These are phyloP conservation scores for Agrostemma githago DNA, from an alignment of 148 eudicot species.

Conservation along the genomic window DNA sequence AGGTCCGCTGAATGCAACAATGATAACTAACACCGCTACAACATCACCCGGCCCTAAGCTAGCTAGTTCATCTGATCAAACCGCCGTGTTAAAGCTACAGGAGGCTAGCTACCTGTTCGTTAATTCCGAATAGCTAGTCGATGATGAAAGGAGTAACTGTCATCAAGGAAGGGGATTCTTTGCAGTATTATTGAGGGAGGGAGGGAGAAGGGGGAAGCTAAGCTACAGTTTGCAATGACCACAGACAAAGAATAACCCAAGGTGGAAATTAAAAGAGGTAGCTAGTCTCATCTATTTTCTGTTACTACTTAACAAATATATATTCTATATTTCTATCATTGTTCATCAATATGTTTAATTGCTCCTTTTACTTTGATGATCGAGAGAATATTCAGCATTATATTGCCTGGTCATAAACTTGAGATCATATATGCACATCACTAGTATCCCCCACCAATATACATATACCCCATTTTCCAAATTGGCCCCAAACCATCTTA, in stretches of 20 bases:
- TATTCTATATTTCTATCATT: not conserved
- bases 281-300: conserved; percentile 22
- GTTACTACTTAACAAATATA: conserved; percentile 1
- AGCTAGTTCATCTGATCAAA: too few relatives aligned
- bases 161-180: conserved; percentile 39
- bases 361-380: not conserved
- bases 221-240: conserved; percentile 24
- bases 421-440: not conserved
- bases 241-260: conserved; percentile 24
- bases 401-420: conserved; percentile 22
- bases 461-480: not conserved
- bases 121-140: not conserved
- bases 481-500: too few relatives aligned
- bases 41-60: not conserved
- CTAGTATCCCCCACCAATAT: not conserved
- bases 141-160: conserved; percentile 12
- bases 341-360: conserved; percentile 14
- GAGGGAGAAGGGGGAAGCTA: too few relatives aligned
- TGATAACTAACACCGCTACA: not conserved
- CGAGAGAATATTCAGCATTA: conserved; percentile 39
- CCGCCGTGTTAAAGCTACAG: not conserved
- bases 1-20: not conserved
- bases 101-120: not conserved
- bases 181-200: conserved; percentile 37
- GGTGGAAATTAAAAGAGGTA: conserved; percentile 15